Evolutionary conservation across 176 grass and related monocot genomes (phyloP).

Genomic region (Rhynchospora pubera): DNA sequence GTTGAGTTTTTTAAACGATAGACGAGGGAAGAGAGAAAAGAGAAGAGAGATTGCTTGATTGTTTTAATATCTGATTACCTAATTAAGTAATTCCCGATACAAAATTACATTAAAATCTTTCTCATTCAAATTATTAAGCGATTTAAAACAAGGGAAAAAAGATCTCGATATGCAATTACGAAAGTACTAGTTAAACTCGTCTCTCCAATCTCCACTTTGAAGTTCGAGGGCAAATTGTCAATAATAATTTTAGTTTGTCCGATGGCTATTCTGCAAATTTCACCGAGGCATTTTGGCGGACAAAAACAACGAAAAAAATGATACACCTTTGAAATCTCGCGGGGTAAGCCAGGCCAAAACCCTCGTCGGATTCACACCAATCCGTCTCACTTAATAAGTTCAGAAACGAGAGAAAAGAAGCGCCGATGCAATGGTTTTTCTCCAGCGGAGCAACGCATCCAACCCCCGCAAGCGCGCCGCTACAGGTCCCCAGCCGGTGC

Average conservation of each 20-base stretch:
- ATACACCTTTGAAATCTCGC: neutral
- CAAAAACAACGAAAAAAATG: neutral
- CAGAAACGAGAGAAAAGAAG: neutral
- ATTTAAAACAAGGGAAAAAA: no score
- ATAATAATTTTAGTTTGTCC: neutral
- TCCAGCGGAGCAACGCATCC: constrained; percentile 45
- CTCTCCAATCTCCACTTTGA: no score
- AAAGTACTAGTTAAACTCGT: no score
- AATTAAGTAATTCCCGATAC: no score
- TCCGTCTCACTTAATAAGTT: neutral
- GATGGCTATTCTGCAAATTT: neutral
- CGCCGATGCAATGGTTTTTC: constrained; percentile 50
- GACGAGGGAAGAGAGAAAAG: no score
- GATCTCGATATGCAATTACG: no score
- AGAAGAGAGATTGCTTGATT: no score
- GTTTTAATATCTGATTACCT: no score
- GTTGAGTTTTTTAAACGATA: no score
- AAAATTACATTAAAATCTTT: no score
- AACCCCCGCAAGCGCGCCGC: constrained; percentile 45
- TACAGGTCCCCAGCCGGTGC: neutral
- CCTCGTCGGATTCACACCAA: neutral
- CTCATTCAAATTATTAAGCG: no score
- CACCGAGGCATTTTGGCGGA: neutral
- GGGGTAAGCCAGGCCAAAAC: neutral
- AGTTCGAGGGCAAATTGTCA: no score